Evolutionary conservation across 2,329 filamentous ascomycete genomes (phyloP), one percentile per base, ranked within the genome.

Genomic region (Penicillium glabrum): DNA sequence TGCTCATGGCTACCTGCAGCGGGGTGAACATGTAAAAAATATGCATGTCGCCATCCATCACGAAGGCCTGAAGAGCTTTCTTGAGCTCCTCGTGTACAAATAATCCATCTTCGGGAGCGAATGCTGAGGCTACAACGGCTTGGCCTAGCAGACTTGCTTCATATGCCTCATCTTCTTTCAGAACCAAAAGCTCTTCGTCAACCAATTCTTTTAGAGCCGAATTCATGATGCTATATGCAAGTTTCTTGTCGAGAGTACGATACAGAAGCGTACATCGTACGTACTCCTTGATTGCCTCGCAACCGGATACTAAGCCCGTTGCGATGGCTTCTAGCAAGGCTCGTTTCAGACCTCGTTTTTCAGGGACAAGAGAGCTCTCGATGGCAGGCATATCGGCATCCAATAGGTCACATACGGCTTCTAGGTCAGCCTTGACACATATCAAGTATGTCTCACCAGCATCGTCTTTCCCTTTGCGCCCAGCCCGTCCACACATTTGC

Each of bases 11-110:
- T 23, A 72, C 69, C 57, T 90, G 86, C 2, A 92, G 82, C 0
- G 89, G 89, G 0, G 89, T 91, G 61, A 92, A 91, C 37, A 85
- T 86, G 69, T 92, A 93, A 46, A 91, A 81, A 13, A 90, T 82
- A 66, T 92, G 89, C 86, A 93, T 87, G 60, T 93, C 89, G 4
- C 88, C 87, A 67, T 92, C 89, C 83, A 93, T 87, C 13, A 91
- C 89, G 66, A 93, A 92, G 1, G 87, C 87, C 58, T 83, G 79
- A 3, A 92, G 78, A 0, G 89, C 87, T 62, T 82, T 82, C 56
- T 81, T 80, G 47, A 92, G 78, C 70, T 93, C 89, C 46, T 84
- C 79, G 63, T 91, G 79, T 19, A 92, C 81, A 64, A 91, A 92
- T 1, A 90, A 73, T 0, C 89, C 89, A 64, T 92, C 89, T 57